phyloP scores from a whole-genome alignment of 2,329 filamentous ascomycete species.

The Fusarium beomiforme region DNA sequence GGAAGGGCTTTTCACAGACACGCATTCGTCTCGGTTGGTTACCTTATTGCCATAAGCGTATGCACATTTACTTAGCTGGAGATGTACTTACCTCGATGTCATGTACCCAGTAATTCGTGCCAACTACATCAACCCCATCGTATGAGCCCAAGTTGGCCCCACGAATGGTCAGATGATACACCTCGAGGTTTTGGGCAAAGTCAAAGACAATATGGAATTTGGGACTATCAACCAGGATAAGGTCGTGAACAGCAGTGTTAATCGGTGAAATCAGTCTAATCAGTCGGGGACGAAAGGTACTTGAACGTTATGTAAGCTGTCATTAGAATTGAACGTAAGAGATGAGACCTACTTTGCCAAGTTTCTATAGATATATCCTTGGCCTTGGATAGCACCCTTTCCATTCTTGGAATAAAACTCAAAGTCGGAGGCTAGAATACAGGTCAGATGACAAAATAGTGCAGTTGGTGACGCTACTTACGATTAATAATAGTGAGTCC shows the following conservation, averaged over 20 bases:
- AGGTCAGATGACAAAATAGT: not conserved
- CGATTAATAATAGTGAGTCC: not conserved
- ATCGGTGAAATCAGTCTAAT: not conserved
- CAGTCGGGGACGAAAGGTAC: not conserved
- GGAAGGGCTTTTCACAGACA: not conserved
- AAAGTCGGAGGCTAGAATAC: not conserved
- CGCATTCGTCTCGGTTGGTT: not conserved
- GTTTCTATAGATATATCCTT: not conserved
- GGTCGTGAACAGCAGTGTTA: not conserved
- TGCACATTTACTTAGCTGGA: accelerated
- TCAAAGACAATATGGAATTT: not conserved
- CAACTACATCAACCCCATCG: not conserved
- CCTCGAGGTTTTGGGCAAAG: not conserved
- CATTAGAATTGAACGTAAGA: accelerated
- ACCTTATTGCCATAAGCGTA: not conserved
- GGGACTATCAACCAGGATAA: not conserved
- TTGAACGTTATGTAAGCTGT: not conserved
- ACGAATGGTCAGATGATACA: not conserved
- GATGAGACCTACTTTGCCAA: not conserved
- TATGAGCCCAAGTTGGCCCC: not conserved
- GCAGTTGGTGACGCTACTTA: not conserved
- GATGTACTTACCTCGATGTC: not conserved
- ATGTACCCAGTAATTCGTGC: not conserved
- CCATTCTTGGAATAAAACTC: not conserved
- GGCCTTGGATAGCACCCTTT: not conserved